Evolutionary conservation across 352 stramenopile species (phyloP).

Genomic region (Phytopythium mirpurense): DNA sequence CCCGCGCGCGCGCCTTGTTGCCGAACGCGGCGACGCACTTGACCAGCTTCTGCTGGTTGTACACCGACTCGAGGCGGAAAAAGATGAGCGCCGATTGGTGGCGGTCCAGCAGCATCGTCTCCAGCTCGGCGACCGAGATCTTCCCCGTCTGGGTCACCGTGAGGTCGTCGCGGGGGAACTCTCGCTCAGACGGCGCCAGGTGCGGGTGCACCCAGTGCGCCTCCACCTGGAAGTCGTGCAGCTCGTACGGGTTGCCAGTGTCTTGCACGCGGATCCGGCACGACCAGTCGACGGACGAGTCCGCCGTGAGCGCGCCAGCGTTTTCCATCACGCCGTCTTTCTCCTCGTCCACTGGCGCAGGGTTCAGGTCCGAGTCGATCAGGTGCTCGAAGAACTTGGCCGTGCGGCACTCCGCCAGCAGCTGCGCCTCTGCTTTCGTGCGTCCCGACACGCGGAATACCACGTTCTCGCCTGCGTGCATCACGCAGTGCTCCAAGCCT

Average conservation of each 20-base stretch:
- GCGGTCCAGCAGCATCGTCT: constrained; percentile 31
- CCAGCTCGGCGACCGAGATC: constrained; percentile 39
- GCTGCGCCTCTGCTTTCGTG: constrained; percentile 39
- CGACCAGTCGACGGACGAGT: constrained; percentile 30
- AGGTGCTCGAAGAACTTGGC: constrained; percentile 66
- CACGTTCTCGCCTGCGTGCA: constrained; percentile 39
- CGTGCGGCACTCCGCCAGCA: constrained; percentile 40
- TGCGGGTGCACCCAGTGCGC: constrained; percentile 39
- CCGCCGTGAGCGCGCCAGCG: neutral
- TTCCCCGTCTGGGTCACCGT: constrained; percentile 32
- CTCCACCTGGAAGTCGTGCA: constrained; percentile 55
- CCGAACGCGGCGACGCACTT: constrained; percentile 60
- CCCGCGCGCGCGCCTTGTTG: constrained; percentile 43
- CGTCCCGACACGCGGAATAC: constrained; percentile 46
- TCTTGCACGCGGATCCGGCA: constrained; percentile 50
- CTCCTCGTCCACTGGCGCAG: constrained; percentile 28
- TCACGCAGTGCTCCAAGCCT: constrained; percentile 19
- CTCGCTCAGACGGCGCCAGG: constrained; percentile 18
- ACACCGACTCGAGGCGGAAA: constrained; percentile 58
- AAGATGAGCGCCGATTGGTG: constrained; percentile 41
- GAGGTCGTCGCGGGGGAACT: constrained; percentile 22
- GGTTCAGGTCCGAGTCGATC: constrained; percentile 60
- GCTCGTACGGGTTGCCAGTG: constrained; percentile 26
- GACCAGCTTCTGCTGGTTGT: constrained; percentile 71
- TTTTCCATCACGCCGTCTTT: constrained; percentile 38